phyloP scores from a whole-genome alignment of 2,329 filamentous ascomycete genomes.

The Dendrostoma leiphaemia region DNA sequence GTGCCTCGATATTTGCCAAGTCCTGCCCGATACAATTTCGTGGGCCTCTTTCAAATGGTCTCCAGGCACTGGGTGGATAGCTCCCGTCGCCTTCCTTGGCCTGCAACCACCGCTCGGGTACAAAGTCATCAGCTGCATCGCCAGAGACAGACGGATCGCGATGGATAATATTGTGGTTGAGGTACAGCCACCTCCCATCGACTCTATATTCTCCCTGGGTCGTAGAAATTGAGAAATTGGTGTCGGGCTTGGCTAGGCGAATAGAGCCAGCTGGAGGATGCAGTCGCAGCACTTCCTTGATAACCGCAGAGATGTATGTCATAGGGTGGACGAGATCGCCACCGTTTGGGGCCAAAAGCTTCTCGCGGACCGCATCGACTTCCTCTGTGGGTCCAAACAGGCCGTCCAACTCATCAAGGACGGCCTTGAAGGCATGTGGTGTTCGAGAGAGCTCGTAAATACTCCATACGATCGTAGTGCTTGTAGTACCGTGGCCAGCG shows the following conservation, averaged over 20 bases:
- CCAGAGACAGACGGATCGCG: constrained; percentile 14
- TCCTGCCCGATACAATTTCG: constrained; percentile 55
- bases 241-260: constrained; percentile 25
- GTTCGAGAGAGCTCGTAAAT: constrained; percentile 34
- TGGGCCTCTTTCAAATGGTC: constrained; percentile 51
- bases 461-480: constrained; percentile 33
- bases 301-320: constrained; percentile 16
- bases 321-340: constrained; percentile 31
- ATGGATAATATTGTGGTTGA: constrained; percentile 28
- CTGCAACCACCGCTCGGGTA: constrained; percentile 24
- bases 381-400: constrained; percentile 31
- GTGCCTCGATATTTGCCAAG: constrained; percentile 40
- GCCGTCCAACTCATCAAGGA: constrained; percentile 32
- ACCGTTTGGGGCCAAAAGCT: constrained; percentile 24
- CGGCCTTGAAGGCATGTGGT: constrained; percentile 25
- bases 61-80: constrained; percentile 42
- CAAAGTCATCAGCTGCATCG: constrained; percentile 10
- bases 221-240: constrained; percentile 28
- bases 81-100: constrained; percentile 24
- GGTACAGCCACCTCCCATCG: constrained; percentile 34
- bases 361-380: constrained; percentile 23
- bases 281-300: constrained; percentile 5
- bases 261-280: constrained; percentile 28
- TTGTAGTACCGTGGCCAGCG: constrained; percentile 40
- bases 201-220: constrained; percentile 27